phyloP scores from a whole-genome alignment of 1,284 basidiomycete species.

The Cryptococcus sp. region DNA sequence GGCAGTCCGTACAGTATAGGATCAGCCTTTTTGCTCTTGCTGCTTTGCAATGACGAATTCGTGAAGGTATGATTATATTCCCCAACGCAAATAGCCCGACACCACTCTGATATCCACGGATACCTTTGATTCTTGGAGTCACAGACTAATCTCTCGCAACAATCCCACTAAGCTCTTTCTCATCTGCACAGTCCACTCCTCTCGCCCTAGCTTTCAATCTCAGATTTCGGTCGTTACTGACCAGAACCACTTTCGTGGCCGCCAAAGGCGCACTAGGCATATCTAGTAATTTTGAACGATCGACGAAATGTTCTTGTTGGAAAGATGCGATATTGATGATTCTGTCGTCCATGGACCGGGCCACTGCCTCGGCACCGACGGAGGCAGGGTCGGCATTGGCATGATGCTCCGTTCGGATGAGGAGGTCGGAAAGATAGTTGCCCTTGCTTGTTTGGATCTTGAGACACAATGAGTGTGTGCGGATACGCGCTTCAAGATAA shows the following conservation, averaged over 20 bases:
- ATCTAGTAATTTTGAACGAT: conserved; percentile 72
- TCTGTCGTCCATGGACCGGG: conserved; percentile 89
- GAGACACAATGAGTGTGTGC: conserved; percentile 71
- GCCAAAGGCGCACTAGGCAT: conserved; percentile 41
- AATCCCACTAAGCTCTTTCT: conserved; percentile 49
- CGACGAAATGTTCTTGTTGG: conserved; percentile 90
- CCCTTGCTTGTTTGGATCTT: conserved; percentile 94
- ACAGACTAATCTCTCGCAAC: conserved; percentile 21
- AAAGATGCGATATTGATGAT: conserved; percentile 88
- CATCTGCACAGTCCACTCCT: conserved; percentile 50
- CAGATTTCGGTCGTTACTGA: conserved; percentile 85
- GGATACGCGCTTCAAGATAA: conserved; percentile 75
- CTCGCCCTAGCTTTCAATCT: conserved; percentile 51
- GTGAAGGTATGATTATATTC: too few species aligned
- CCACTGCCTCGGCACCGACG: conserved; percentile 54
- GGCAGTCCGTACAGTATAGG: too few species aligned
- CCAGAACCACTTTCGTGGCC: conserved; percentile 78
- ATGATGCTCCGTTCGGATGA: conserved; percentile 79
- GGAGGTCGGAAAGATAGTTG: conserved; percentile 85
- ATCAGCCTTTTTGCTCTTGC: too few species aligned
- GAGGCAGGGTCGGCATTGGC: conserved; percentile 48
- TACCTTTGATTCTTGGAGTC: too few species aligned
- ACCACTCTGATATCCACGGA: too few species aligned
- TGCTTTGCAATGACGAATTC: too few species aligned
- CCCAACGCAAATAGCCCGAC: too few species aligned